These are phyloP conservation scores for Pyrenophora graminea DNA, from an alignment of 2,329 filamentous ascomycete species.

Conservation along the genomic window DNA sequence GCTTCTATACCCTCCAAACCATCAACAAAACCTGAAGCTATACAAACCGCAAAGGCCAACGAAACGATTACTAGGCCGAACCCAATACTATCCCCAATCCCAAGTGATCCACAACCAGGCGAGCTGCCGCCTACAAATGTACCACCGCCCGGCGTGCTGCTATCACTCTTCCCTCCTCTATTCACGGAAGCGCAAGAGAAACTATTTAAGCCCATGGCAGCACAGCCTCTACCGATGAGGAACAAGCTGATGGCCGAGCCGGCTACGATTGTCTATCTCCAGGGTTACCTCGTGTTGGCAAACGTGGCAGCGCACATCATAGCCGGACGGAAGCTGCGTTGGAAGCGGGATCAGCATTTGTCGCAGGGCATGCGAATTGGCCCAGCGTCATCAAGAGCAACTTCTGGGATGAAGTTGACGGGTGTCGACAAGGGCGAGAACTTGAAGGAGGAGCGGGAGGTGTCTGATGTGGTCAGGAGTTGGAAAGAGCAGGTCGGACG, in stretches of 20 bases:
- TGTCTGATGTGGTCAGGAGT: slow-evolving; percentile 71
- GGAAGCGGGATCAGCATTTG: slow-evolving; percentile 86
- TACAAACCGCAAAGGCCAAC: background rate
- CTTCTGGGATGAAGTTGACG: slow-evolving; percentile 86
- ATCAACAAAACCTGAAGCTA: slow-evolving; percentile 6
- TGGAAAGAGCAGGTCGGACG: slow-evolving; percentile 79
- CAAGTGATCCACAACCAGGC: slow-evolving; percentile 29
- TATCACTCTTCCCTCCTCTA: slow-evolving; percentile 74
- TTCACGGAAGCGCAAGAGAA: slow-evolving; percentile 67
- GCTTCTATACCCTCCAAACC: slow-evolving; percentile 32
- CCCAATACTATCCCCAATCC: slow-evolving; percentile 28
- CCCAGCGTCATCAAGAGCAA: slow-evolving; percentile 68
- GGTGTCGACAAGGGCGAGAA: slow-evolving; percentile 82
- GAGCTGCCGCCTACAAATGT: slow-evolving; percentile 76
- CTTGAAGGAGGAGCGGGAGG: slow-evolving; percentile 83
- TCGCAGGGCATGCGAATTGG: slow-evolving; percentile 87
- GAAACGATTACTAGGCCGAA: slow-evolving; percentile 8
- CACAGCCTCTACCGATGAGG: slow-evolving; percentile 61
- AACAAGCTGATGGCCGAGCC: slow-evolving; percentile 67
- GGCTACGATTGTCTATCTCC: slow-evolving; percentile 65
- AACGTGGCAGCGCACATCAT: slow-evolving; percentile 78
- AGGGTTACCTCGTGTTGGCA: slow-evolving; percentile 65
- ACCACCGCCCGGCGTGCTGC: slow-evolving; percentile 81
- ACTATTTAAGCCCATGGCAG: slow-evolving; percentile 68
- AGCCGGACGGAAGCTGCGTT: slow-evolving; percentile 81